A percentile compares a stretch with the other conserved stretches of the same genome.
Conservation (phyloP, 495 filamentous ascomycete species). For the Aspergillus nidulans region DNA sequence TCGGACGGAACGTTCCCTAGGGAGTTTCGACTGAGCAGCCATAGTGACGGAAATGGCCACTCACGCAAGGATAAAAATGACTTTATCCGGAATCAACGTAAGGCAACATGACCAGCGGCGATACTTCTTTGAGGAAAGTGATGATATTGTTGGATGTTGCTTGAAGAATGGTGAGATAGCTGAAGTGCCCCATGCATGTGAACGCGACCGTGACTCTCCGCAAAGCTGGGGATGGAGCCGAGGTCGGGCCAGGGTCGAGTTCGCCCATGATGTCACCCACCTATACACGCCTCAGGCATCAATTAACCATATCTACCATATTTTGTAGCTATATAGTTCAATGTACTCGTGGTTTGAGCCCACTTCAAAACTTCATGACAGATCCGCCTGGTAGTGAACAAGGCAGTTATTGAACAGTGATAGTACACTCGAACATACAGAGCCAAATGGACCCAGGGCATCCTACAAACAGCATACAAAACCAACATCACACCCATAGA, state of each 20-base stretch:
- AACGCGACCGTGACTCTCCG: background rate
- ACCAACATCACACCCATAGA: background rate
- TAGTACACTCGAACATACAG: background rate
- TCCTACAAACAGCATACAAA: background rate
- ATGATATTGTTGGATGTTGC: background rate
- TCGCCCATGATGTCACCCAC: conserved; percentile 11
- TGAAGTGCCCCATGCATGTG: conserved; percentile 12
- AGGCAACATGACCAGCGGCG: conserved; percentile 27
- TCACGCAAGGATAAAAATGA: conserved; percentile 14
- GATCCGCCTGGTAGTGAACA: too few species aligned
- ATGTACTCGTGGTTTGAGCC: too few species aligned
- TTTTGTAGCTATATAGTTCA: too few species aligned
- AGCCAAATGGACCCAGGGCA: too few species aligned
- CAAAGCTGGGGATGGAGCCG: conserved; percentile 9
- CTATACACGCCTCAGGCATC: too few species aligned
- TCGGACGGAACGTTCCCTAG: conserved; percentile 67
- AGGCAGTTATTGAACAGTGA: too few species aligned
- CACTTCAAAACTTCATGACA: too few species aligned
- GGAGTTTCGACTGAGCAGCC: conserved; percentile 79
- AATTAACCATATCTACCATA: too few species aligned
- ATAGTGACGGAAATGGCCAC: conserved; percentile 41
- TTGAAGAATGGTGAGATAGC: background rate
- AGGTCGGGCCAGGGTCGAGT: conserved; percentile 6
- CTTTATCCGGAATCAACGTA: conserved; percentile 28
- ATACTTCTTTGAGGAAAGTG: background rate